These are phyloP conservation scores for Trichoderma koningii DNA, from an alignment of 2,329 filamentous ascomycete genomes.

Conservation along the genomic window DNA sequence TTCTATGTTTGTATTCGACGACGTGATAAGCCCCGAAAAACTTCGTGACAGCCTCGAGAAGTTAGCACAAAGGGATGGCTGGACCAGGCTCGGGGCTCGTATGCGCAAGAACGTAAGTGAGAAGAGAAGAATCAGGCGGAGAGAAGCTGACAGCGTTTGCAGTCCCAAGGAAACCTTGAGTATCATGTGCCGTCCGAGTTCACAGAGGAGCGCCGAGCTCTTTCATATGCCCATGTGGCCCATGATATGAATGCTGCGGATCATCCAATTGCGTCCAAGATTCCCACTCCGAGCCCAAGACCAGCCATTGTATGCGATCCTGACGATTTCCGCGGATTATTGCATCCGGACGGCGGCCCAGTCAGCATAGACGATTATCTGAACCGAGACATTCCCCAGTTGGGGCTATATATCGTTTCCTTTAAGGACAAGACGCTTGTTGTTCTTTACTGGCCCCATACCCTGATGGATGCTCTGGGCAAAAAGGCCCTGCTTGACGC, in stretches of 20 bases:
- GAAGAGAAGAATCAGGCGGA: no score
- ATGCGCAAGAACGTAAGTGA: background rate
- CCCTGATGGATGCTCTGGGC: background rate
- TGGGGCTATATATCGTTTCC: background rate
- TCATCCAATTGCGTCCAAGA: slow-evolving; percentile 1
- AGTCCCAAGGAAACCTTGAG: background rate
- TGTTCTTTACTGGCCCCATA: background rate
- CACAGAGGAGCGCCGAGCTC: background rate
- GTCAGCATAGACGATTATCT: background rate
- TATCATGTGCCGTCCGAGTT: slow-evolving; percentile 4
- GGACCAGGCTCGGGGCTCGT: background rate
- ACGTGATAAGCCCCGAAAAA: background rate
- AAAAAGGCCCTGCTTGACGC: background rate
- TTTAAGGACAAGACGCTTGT: slow-evolving; percentile 1
- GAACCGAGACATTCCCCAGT: background rate
- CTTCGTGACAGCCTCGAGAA: background rate
- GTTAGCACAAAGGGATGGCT: background rate
- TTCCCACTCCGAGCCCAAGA: background rate
- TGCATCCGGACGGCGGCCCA: background rate
- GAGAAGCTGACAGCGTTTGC: background rate
- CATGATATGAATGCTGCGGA: background rate
- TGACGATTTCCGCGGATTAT: background rate
- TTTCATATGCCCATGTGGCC: background rate
- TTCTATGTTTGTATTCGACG: slow-evolving; percentile 22
- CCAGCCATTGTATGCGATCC: slow-evolving; percentile 10